A percentile compares a stretch with the other conserved stretches of the same genome.
Evolutionary conservation across 257 asterid genomes (phyloP).

Genomic region (Solanum chmielewskii): DNA sequence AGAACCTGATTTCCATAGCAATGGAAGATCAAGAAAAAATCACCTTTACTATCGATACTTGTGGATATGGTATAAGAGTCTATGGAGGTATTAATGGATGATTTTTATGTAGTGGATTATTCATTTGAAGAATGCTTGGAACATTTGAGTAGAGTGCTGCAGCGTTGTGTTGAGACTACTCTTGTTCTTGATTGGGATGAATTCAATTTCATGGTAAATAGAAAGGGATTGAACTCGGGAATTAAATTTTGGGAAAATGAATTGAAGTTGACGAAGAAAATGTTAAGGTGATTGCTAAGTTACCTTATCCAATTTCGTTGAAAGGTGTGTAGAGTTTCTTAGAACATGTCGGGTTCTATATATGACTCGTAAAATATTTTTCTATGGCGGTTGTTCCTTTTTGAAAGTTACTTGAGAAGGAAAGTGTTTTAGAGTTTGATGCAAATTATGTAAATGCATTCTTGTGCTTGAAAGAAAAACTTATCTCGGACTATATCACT

Average conservation of each 20-base stretch:
- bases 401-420: neutral
- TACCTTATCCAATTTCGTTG: neutral
- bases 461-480: neutral
- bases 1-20: neutral
- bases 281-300: neutral
- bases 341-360: neutral
- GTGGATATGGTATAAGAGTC: neutral
- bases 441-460: neutral
- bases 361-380: too few relatives aligned
- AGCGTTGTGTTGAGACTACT: neutral
- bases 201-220: neutral
- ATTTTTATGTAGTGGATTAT: neutral
- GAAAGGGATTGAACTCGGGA: neutral
- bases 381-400: neutral
- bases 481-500: neutral
- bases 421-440: neutral
- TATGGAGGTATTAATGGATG: neutral
- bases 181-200: neutral
- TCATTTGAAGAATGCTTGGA: neutral
- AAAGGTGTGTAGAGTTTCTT: neutral
- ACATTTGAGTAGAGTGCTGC: neutral
- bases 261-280: neutral
- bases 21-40: neutral
- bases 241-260: neutral
- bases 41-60: neutral